phyloP scores from a whole-genome alignment of 768 basidiomycete genomes.

The Lactifluus echinatus region DNA sequence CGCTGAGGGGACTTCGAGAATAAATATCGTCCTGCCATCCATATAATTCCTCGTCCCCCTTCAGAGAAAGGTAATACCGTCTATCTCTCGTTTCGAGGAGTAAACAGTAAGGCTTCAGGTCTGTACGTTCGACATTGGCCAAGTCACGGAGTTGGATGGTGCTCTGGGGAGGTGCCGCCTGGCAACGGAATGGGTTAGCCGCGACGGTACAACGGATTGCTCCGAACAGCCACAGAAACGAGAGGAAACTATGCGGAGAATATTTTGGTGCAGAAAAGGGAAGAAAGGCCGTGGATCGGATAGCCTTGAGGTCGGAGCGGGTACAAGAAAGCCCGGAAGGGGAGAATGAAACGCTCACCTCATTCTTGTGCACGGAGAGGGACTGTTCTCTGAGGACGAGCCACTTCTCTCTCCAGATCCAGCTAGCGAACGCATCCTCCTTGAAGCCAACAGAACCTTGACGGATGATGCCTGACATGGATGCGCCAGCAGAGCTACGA shows the following conservation, averaged over 20 bases:
- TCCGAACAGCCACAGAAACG: background rate
- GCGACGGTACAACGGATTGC: background rate
- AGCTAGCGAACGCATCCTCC: conserved; percentile 89
- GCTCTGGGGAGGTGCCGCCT: conserved; percentile 51
- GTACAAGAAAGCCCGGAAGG: background rate
- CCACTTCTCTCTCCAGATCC: conserved; percentile 90
- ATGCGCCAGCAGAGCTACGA: conserved; percentile 33
- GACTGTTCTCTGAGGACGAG: conserved; percentile 74
- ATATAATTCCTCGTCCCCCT: conserved; percentile 95
- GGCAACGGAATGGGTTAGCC: background rate
- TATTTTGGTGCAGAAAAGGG: background rate
- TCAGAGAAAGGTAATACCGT: conserved; percentile 71
- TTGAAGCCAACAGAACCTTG: conserved; percentile 78
- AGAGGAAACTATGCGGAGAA: background rate
- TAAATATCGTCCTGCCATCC: conserved; percentile 98
- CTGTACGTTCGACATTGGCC: conserved; percentile 81
- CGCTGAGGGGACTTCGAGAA: conserved; percentile 83
- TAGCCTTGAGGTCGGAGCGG: background rate
- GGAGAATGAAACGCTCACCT: conserved; percentile 48
- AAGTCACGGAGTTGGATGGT: conserved; percentile 68
- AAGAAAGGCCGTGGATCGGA: background rate
- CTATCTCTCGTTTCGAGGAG: conserved; percentile 80
- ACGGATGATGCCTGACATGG: conserved; percentile 45
- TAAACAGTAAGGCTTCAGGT: conserved; percentile 91
- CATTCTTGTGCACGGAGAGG: conserved; percentile 81